These are phyloP conservation scores for Trichophyton verrucosum DNA, from an alignment of 2,329 filamentous ascomycete genomes.

Conservation along the genomic window DNA sequence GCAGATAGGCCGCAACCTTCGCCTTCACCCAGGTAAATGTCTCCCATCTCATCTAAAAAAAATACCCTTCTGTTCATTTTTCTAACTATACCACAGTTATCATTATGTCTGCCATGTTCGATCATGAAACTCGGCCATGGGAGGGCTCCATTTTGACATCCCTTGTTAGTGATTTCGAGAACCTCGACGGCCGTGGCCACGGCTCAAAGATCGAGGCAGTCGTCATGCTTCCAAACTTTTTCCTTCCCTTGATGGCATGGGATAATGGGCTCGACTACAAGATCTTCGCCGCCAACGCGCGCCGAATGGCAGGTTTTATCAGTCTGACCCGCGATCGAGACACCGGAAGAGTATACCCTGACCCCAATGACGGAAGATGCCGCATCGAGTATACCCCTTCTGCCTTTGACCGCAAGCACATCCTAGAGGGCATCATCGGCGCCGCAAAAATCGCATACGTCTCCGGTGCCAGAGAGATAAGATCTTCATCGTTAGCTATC, in stretches of 20 bases:
- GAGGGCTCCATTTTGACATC: constrained; percentile 69
- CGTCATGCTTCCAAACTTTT: constrained; percentile 59
- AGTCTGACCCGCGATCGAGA: constrained; percentile 64
- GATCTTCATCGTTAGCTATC: constrained; percentile 50
- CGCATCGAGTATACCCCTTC: constrained; percentile 60
- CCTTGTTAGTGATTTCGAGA: constrained; percentile 64
- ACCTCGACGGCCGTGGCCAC: constrained; percentile 68
- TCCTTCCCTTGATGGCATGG: constrained; percentile 55
- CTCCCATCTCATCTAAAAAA: not conserved
- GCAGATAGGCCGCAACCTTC: constrained; percentile 69
- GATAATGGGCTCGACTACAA: constrained; percentile 58
- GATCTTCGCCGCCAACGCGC: constrained; percentile 53
- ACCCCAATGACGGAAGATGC: constrained; percentile 52
- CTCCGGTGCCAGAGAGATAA: constrained; percentile 68
- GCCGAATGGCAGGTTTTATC: constrained; percentile 60
- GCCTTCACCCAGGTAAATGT: constrained; percentile 62
- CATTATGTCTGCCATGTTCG: constrained; percentile 48
- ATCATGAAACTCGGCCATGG: constrained; percentile 59
- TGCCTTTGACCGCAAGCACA: constrained; percentile 57
- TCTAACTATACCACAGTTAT: constrained; percentile 17
- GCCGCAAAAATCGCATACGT: constrained; percentile 66
- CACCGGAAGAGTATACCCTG: constrained; percentile 59
- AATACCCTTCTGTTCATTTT: not conserved
- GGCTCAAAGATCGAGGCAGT: constrained; percentile 70
- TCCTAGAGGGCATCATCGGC: constrained; percentile 58